These are phyloP conservation scores for Trifolium pratense DNA, from an alignment of 306 rosid genomes.

Conservation along the genomic window DNA sequence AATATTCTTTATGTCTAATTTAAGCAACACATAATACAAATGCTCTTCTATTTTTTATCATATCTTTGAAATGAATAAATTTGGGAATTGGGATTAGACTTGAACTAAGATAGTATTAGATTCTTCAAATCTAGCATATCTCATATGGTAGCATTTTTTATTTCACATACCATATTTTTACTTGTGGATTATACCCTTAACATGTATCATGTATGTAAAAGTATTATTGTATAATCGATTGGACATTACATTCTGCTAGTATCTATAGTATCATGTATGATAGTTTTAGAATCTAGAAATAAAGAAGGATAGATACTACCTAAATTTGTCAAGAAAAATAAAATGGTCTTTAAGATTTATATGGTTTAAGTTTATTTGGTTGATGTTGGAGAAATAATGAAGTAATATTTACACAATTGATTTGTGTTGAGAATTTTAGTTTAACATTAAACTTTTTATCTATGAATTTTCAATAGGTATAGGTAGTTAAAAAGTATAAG, in stretches of 20 bases:
- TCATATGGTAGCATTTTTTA: neutral
- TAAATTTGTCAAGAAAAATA: neutral
- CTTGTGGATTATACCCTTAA: slow-evolving; percentile 22
- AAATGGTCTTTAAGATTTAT: neutral
- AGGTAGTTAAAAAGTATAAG: no score
- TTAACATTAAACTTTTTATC: neutral
- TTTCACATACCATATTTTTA: slow-evolving; percentile 27
- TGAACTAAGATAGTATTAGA: slow-evolving; percentile 48
- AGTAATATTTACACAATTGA: neutral
- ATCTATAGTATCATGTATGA: slow-evolving; percentile 13
- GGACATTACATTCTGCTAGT: slow-evolving; percentile 9
- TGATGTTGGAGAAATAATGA: neutral
- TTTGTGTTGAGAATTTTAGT: neutral
- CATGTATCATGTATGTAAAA: neutral
- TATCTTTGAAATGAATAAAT: slow-evolving; percentile 38
- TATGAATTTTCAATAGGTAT: no score
- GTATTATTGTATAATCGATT: neutral
- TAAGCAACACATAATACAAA: slow-evolving; percentile 40
- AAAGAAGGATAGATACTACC: neutral
- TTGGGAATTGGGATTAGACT: slow-evolving; percentile 32
- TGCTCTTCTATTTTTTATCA: slow-evolving; percentile 33
- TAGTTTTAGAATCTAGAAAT: slow-evolving; percentile 26
- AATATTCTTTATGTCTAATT: slow-evolving; percentile 40
- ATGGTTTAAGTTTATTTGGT: neutral
- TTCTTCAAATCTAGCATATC: slow-evolving; percentile 44